phyloP scores from a whole-genome alignment of 345 rosid genomes.

The Balakata baccata region DNA sequence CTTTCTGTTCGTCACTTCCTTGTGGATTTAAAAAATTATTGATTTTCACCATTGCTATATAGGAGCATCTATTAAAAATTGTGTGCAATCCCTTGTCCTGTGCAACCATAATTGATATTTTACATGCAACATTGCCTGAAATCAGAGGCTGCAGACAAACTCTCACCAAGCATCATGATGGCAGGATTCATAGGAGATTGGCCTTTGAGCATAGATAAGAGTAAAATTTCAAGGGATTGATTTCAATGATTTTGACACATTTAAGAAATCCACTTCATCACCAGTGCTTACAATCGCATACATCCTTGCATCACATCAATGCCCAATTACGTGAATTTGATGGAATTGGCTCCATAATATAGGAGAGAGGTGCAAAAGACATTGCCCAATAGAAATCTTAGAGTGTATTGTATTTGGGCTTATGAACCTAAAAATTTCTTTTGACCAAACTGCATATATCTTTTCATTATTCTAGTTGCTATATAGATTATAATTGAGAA shows the following conservation, averaged over 20 bases:
- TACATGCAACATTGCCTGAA: too few species aligned
- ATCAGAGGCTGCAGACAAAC: too few species aligned
- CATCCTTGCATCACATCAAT: background rate
- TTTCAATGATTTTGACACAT: background rate
- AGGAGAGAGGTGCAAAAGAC: background rate
- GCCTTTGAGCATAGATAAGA: too few species aligned
- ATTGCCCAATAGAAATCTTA: background rate
- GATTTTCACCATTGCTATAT: too few species aligned
- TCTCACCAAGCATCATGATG: too few species aligned
- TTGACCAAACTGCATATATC: background rate
- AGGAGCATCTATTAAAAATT: too few species aligned
- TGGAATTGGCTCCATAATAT: background rate
- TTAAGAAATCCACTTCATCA: background rate
- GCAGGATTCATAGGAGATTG: too few species aligned
- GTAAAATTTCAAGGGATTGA: too few species aligned
- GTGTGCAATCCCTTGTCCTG: too few species aligned
- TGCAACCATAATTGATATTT: too few species aligned
- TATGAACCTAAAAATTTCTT: background rate
- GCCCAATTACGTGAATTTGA: background rate
- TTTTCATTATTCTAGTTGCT: background rate
- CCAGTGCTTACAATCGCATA: background rate
- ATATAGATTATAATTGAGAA: background rate
- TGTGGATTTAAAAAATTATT: too few species aligned
- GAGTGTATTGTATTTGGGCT: background rate
- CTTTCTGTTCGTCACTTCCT: too few species aligned